Base-by-base conservation (phyloP, 2,329 filamentous ascomycete species). In the Exophiala bonariae region DNA sequence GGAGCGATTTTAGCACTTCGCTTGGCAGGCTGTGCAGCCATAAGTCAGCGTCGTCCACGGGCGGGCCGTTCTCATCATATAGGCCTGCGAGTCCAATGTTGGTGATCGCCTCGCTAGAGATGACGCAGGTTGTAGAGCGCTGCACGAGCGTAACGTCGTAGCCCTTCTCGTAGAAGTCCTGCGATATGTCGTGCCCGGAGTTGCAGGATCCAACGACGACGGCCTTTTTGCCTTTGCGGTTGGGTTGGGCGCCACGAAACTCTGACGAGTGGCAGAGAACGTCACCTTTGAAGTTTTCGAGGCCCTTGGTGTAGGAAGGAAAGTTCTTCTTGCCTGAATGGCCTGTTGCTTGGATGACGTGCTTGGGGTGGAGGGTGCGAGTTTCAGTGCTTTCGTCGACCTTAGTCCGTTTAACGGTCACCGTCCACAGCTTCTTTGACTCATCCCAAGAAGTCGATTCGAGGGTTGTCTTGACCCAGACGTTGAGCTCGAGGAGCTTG, bases 131-230 rank as follows among this genome's bases (percentile, higher is more conserved):
- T 6, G 76, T 79, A 1, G 78, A 81, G 3, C 85, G 77, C 64
- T 89, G 86, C 0, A 89, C 75, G 63, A 89, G 83, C 0, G 85
- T 88, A 1, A 87, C 78, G 2, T 80, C 70, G 52, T 82, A 83
- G 0, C 85, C 85, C 40, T 81, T 80, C 56, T 86, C 82, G 28
- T 78, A 74, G 57, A 77, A 86, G 52, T 87, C 81, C 47, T 86
- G 83, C 0, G 81, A 79, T 45, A 87, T 87, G 34, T 54, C 52
- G 41, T 54, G 52, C 4, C 74, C 81, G 0, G 81, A 85, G 63
- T 86, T 87, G 63, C 83, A 85, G 1, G 79, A 82, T 1, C 85
- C 85, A 0, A 88, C 73, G 0, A 89, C 78, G 1, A 87, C 67
- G 0, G 80, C 83, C 50, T 79, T 83, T 61, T 82, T 83, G 1